Base-by-base conservation (phyloP, 1,139 yeast genomes). In the Scheffersomyces lignicola region DNA sequence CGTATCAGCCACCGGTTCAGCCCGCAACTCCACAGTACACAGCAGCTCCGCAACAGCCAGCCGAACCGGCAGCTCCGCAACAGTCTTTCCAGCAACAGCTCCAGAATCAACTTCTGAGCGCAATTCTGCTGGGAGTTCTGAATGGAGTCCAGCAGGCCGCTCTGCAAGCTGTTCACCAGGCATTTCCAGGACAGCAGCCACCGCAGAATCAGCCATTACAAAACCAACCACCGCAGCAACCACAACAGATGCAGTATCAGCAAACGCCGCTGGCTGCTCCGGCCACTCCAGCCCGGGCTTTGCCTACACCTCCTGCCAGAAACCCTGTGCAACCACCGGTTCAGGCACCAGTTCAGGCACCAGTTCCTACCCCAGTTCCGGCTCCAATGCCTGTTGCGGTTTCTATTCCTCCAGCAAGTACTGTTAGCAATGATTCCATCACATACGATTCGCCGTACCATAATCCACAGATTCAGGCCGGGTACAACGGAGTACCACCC, bases 21-120 rank as follows among this genome's bases (percentile, higher is more conserved):
- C 34, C 37, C 18, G 45, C 27, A 26, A 38, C 33, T 27, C 38
- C 26, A 9, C 39, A n/a, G n/a, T n/a, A n/a, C n/a, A n/a, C n/a
- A n/a, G n/a, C 25, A n/a, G 28, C 30, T 16, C 39, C 29, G 22
- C 40, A 31, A 11, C 40, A 30, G 28, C 38, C 24, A 11, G 20
- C 12, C n/a, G n/a, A n/a, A n/a, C n/a, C n/a, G n/a, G n/a, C n/a
- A n/a, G n/a, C n/a, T n/a, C n/a, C n/a, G 20, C 42, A 34, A 10
- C 36, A 32, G 16, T 24, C 20, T 17, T 24, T 28, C n/a, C 38
- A 28, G 31, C 36, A 26, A 17, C 37, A 32, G 17, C 30, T 20
- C 11, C 45, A 37, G 25, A 33, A 30, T 18, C 37, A 29, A 7
- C 36, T 27, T 14, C 34, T 45, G 31, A 27, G 29, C 24, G 9